These are phyloP conservation scores for Mycena indigotica DNA, from an alignment of 768 basidiomycete genomes.

Conservation along the genomic window DNA sequence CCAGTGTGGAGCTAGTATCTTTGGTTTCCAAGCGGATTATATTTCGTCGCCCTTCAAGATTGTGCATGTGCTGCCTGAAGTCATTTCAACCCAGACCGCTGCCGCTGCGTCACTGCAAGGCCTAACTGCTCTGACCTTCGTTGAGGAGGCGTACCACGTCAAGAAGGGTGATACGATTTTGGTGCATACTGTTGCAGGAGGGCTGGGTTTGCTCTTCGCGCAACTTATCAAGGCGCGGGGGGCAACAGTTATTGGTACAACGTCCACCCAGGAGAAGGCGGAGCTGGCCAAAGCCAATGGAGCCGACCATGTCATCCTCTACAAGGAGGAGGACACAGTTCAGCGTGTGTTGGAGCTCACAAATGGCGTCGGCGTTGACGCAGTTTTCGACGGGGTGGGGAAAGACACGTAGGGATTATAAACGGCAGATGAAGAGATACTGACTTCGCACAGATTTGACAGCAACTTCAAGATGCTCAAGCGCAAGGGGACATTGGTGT, in stretches of 20 bases:
- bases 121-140: constrained; percentile 74
- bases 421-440: not conserved
- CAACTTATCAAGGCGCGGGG: constrained; percentile 75
- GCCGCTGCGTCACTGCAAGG: constrained; percentile 75
- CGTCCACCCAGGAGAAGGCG: constrained; percentile 83
- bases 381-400: constrained; percentile 94
- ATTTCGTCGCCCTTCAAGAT: constrained; percentile 47
- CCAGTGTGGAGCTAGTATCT: constrained; percentile 11
- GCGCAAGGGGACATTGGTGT: constrained; percentile 88
- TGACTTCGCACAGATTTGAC: constrained; percentile 57
- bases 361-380: constrained; percentile 80
- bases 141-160: constrained; percentile 84
- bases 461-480: constrained; percentile 78
- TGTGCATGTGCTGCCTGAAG: constrained; percentile 66
- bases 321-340: constrained; percentile 74
- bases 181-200: constrained; percentile 91
- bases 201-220: constrained; percentile 70
- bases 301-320: constrained; percentile 85
- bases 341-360: constrained; percentile 74
- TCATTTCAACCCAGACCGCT: constrained; percentile 59
- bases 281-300: constrained; percentile 76
- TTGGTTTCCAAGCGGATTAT: constrained; percentile 17
- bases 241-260: constrained; percentile 91
- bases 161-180: constrained; percentile 79
- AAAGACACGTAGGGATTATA: constrained; percentile 89